phyloP scores from a whole-genome alignment of 2,329 filamentous ascomycete species.

The Venturiaceae sp. region DNA sequence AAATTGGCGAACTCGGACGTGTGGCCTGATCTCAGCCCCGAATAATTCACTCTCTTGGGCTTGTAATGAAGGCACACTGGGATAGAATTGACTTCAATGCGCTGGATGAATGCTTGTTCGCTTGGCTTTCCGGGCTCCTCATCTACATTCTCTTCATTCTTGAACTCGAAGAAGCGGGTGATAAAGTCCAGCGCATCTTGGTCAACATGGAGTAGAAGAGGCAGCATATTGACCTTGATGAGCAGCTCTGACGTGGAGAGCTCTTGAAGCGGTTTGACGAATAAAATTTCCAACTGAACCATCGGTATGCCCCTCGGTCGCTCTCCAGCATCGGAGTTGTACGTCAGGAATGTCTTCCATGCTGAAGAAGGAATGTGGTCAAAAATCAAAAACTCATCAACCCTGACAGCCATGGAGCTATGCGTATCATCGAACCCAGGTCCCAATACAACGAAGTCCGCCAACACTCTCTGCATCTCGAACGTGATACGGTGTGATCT shows the following conservation, averaged over 20 bases:
- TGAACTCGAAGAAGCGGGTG: conserved; percentile 95
- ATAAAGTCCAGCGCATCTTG: conserved; percentile 97
- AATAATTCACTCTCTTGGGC: conserved; percentile 95
- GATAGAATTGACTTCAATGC: conserved; percentile 77
- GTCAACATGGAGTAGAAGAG: conserved; percentile 85
- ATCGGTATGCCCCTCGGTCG: conserved; percentile 80
- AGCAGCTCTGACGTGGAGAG: conserved; percentile 86
- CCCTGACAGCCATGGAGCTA: conserved; percentile 74
- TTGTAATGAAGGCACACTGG: conserved; percentile 91
- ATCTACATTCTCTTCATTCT: conserved; percentile 50
- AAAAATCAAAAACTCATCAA: conserved; percentile 79
- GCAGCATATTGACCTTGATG: conserved; percentile 67
- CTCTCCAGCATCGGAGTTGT: conserved; percentile 78
- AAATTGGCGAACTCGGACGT: conserved; percentile 99
- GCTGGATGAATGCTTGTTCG: conserved; percentile 67
- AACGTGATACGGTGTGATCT: conserved; percentile 93
- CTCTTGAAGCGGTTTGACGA: conserved; percentile 74
- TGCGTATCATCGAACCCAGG: conserved; percentile 70
- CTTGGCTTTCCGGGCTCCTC: not conserved
- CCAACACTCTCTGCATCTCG: conserved; percentile 74
- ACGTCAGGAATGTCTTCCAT: conserved; percentile 97
- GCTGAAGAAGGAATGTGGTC: conserved; percentile 92
- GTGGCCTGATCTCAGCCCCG: conserved; percentile 79
- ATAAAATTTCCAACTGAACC: conserved; percentile 81
- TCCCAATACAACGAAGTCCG: conserved; percentile 74